Base-by-base conservation (phyloP, 2,329 filamentous ascomycete genomes). In the Chaetomiaceae sp. region DNA sequence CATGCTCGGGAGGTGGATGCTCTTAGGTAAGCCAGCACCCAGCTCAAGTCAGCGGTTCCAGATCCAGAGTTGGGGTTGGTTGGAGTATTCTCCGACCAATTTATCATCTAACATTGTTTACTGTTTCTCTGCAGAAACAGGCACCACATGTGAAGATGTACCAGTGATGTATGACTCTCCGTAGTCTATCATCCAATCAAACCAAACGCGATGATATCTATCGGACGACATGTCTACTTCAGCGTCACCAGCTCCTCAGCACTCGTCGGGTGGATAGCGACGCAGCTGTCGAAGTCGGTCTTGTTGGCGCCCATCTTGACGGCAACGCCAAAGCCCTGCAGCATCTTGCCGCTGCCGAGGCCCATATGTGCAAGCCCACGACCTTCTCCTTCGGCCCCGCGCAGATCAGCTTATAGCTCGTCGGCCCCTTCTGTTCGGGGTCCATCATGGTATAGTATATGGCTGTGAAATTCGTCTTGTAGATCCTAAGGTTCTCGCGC, bases 371-470 rank as follows among this genome's bases (percentile, higher is more conserved):
- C 65, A 94, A 69, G 20, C 88, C 88, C 5, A 95, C 84, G 15
- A 95, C 83, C 72, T 82, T 87, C 73, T 94, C 85, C 54, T 93
- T 81, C 17, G 83, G 79, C 1, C 87, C 86, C 10, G 74, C 71
- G 58, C 81, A 84, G 55, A 94, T 71, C 47, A 94, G 73, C 76
- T 94, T 94, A 73, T 90, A 94, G 48, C 75, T 79, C 10, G 86
- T 90, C 0, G 86, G 86, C 0, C 71, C 82, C 76, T 93, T 94
- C 43, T 89, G 72, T 52, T 86, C 83, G 2, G 74, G 78, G 51
- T 89, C 84, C 82, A 91, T 88, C 85, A 94, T 89, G 54, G 84
- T 76, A 66, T 90, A 94, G 74, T 88, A 94, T 86, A 94, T 87
- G 61, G 81, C 86, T 8, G 82, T 86, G 69, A 94, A 94, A 64